phyloP scores from a whole-genome alignment of 345 rosid genomes.

The Erysimum cheiranthoides region DNA sequence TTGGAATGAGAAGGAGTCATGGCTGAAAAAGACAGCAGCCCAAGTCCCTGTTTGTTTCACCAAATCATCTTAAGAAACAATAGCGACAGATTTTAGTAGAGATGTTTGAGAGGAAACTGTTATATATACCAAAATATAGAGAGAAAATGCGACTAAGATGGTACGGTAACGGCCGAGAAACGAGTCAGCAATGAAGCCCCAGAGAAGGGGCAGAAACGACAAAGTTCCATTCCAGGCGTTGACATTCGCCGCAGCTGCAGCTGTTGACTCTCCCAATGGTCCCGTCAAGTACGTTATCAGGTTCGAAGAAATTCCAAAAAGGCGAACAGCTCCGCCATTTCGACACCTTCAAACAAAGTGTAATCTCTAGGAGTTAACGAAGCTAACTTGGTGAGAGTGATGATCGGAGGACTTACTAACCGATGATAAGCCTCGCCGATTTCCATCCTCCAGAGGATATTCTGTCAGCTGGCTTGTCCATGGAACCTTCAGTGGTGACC shows the following conservation, averaged over 20 bases:
- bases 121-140: slow-evolving; percentile 57
- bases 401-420: no score
- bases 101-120: background rate
- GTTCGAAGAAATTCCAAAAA: slow-evolving; percentile 56
- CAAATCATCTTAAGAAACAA: no score
- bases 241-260: slow-evolving; percentile 64
- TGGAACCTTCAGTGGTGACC: background rate
- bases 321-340: slow-evolving; percentile 62
- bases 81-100: background rate
- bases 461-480: background rate
- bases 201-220: slow-evolving; percentile 60
- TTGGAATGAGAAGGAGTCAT: slow-evolving; percentile 27
- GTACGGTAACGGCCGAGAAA: slow-evolving; percentile 72
- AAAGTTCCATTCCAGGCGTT: slow-evolving; percentile 66
- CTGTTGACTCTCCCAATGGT: slow-evolving; percentile 66
- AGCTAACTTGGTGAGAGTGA: no score
- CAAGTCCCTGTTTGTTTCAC: slow-evolving; percentile 53
- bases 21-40: slow-evolving; percentile 53
- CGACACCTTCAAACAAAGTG: no score
- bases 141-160: slow-evolving; percentile 53
- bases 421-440: slow-evolving; percentile 54
- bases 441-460: slow-evolving; percentile 52
- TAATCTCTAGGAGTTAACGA: no score
- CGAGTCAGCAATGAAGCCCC: slow-evolving; percentile 72
- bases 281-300: slow-evolving; percentile 69